A percentile compares a stretch with the other conserved stretches of the same genome.
These are phyloP conservation scores for Tricholoma matsutake DNA, from an alignment of 768 basidiomycete species.

Conservation along the genomic window DNA sequence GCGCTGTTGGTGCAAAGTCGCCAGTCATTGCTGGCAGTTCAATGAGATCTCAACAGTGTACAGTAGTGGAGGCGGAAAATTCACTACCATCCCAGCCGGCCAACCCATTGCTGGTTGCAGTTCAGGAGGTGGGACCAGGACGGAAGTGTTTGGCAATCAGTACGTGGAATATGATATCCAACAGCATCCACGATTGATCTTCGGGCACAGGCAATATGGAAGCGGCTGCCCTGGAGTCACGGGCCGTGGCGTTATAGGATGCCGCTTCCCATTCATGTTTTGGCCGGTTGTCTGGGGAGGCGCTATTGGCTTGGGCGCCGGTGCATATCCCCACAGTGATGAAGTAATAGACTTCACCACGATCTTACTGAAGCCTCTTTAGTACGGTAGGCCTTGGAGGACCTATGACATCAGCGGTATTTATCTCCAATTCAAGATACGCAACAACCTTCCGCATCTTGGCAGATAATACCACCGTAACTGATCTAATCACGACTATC, in stretches of 20 bases:
- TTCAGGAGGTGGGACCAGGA: slow-evolving; percentile 44
- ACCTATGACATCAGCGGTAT: slow-evolving; percentile 33
- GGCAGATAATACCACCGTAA: slow-evolving; percentile 44
- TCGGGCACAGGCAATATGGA: slow-evolving; percentile 41
- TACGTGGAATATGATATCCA: slow-evolving; percentile 17
- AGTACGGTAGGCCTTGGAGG: slow-evolving; percentile 51
- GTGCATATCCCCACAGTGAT: slow-evolving; percentile 21
- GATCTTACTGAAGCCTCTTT: no score
- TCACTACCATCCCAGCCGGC: slow-evolving; percentile 33
- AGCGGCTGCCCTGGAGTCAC: slow-evolving; percentile 50
- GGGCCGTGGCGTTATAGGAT: slow-evolving; percentile 37
- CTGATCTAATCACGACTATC: slow-evolving; percentile 36
- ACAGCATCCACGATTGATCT: neutral
- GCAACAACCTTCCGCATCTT: slow-evolving; percentile 40
- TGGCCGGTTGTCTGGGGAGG: slow-evolving; percentile 55
- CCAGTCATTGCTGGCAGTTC: slow-evolving; percentile 12
- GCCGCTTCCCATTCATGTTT: slow-evolving; percentile 53
- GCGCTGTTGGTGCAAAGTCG: slow-evolving; percentile 3
- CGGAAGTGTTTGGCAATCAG: slow-evolving; percentile 38
- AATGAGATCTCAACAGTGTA: slow-evolving; percentile 11
- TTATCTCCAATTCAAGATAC: slow-evolving; percentile 33
- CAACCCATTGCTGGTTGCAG: slow-evolving; percentile 37
- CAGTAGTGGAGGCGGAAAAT: slow-evolving; percentile 22
- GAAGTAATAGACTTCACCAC: slow-evolving; percentile 36
- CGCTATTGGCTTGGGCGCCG: slow-evolving; percentile 16